Evolutionary conservation across 2,329 filamentous ascomycete species (phyloP).

Genomic region (Zasmidium angulare): DNA sequence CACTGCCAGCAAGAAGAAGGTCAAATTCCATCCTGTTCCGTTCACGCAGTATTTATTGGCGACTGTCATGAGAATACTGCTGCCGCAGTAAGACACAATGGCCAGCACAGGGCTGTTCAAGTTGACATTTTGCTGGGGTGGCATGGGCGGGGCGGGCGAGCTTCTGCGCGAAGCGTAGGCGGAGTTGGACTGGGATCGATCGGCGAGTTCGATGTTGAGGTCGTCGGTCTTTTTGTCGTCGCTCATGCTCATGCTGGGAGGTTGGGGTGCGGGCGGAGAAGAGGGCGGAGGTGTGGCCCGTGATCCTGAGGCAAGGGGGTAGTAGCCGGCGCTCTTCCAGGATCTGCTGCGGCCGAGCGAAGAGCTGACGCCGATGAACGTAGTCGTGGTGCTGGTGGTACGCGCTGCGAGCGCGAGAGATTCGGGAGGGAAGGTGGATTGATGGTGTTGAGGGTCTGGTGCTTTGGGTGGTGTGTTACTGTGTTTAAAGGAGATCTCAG

Average conservation of each 20-base stretch:
- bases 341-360: slow-evolving; percentile 26
- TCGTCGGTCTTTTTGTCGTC: slow-evolving; percentile 87
- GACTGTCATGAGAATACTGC: slow-evolving; percentile 99
- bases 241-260: slow-evolving; percentile 53
- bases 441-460: too few species aligned
- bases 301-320: slow-evolving; percentile 22
- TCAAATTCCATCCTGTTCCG: slow-evolving; percentile 87
- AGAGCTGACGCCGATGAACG: slow-evolving; percentile 32
- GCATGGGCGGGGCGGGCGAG: slow-evolving; percentile 48
- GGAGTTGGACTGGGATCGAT: slow-evolving; percentile 54
- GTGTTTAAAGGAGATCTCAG: background rate
- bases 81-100: slow-evolving; percentile 85
- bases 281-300: slow-evolving; percentile 11
- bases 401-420: slow-evolving; percentile 12
- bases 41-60: slow-evolving; percentile 99
- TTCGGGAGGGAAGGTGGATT: too few species aligned
- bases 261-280: slow-evolving; percentile 8
- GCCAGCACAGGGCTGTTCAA: slow-evolving; percentile 72
- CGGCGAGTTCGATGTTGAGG: slow-evolving; percentile 69
- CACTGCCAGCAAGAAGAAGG: slow-evolving; percentile 89
- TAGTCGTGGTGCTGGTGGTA: slow-evolving; percentile 30
- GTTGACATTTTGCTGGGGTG: slow-evolving; percentile 43
- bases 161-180: slow-evolving; percentile 34
- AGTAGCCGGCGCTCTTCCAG: slow-evolving; percentile 17
- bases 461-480: background rate